A percentile compares a stretch with the other conserved stretches of the same genome.
Evolutionary conservation across 176 grass and related monocot genomes (phyloP).

Genomic region (Rhynchospora pubera): DNA sequence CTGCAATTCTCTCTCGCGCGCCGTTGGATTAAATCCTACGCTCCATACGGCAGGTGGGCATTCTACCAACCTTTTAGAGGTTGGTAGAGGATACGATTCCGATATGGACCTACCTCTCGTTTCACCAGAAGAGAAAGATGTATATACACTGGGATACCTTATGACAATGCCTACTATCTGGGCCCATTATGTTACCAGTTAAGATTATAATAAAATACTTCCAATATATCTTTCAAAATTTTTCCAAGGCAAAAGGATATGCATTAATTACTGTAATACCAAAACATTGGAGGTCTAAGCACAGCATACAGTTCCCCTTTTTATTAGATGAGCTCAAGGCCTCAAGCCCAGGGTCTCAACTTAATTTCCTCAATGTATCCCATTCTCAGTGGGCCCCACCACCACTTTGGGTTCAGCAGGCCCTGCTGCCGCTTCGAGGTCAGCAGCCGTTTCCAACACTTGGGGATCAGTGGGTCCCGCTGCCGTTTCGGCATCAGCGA

Average conservation of each 20-base stretch:
- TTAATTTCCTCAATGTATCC: too few relatives aligned
- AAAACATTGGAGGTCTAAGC: not conserved
- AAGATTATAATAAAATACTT: not conserved
- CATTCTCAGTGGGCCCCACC: too few relatives aligned
- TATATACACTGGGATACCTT: not conserved
- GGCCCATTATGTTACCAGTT: not conserved
- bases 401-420: too few relatives aligned
- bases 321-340: not conserved
- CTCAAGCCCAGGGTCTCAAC: too few relatives aligned
- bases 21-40: too few relatives aligned
- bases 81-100: not conserved
- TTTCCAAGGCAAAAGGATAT: not conserved
- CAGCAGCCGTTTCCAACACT: not conserved
- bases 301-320: not conserved
- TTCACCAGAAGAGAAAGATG: too few relatives aligned
- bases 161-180: not conserved
- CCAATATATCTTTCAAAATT: not conserved
- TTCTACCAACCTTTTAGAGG: too few relatives aligned
- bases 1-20: too few relatives aligned
- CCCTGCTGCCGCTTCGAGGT: too few relatives aligned
- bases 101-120: too few relatives aligned
- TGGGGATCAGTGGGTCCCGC: not conserved
- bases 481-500: constrained; percentile 11
- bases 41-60: too few relatives aligned
- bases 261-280: not conserved